Evolutionary conservation across 176 grass and related monocot genomes (phyloP), one percentile per base, ranked within the genome.

Genomic region (Canna indica): DNA sequence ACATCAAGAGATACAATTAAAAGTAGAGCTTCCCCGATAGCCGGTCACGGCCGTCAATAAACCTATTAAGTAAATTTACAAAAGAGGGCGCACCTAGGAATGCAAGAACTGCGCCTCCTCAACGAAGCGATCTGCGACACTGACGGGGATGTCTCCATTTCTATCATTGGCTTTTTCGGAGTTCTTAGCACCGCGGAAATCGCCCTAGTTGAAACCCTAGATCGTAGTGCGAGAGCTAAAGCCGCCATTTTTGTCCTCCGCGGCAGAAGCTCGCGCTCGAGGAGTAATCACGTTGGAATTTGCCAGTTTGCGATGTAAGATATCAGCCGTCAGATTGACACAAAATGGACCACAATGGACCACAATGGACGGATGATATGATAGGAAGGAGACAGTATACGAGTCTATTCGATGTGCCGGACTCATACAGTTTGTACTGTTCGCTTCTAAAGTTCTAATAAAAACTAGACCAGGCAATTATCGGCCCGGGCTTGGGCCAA

Each of bases 81-180:
- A 29, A 31, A 29, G 53, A 66, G 59, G 32, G 12, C 31, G 33
- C 68, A 92, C 90, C 85, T 88, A 61, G 72, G 78, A 73, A 79
- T 45, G 80, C 50, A 81, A 34, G 80, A 81, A 46, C 78, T 65
- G 67, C 80, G 85, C 30, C 74, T 20, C 63, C 32, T 66, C 34
- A 25, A 39, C 33, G 63, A n/a, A 22, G 59, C 29, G 31, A 76
- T 17, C 7, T 47, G 26, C 13, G 24, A 25, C 57, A 29, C 26
- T 4, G 58, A 47, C 9, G 39, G 26, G 46, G 73, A 41, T 58
- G 18, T 38, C 36, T 63, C 73, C 57, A 64, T 16, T 34, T 41
- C 38, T 27, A 13, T 34, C 4, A 75, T 32, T 22, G 27, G 13
- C 29, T 64, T 63, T 31, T 75, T 75, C 36, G 36, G 42, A 42